Conservation (phyloP, 2,329 filamentous ascomycete species). For the Clonostachys sp. region DNA sequence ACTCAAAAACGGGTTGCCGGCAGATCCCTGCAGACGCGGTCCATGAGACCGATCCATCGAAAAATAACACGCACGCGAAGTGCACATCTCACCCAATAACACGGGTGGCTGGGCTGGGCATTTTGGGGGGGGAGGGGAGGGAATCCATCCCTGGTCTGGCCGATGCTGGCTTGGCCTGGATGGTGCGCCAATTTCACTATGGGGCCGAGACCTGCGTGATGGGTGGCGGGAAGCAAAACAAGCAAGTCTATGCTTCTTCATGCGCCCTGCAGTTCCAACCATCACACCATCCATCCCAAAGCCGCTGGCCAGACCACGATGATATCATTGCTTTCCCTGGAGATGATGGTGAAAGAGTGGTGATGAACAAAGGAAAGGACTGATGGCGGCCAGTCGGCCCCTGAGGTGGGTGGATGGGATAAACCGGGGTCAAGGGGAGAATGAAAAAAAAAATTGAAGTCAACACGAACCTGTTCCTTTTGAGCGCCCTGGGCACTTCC, state of each 20-base stretch:
- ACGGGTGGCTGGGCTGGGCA: not conserved
- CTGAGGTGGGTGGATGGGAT: not conserved
- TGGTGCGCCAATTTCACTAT: slow-evolving; percentile 6
- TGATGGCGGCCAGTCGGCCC: too few species aligned
- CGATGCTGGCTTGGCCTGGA: not conserved
- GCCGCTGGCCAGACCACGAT: not conserved
- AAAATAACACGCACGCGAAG: not conserved
- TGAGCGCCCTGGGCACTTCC: slow-evolving; percentile 52
- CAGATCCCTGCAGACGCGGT: not conserved
- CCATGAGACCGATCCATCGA: not conserved
- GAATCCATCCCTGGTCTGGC: slow-evolving; percentile 4
- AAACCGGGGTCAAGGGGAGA: not conserved
- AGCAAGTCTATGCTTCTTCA: not conserved
- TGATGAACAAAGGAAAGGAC: too few species aligned
- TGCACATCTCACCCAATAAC: not conserved
- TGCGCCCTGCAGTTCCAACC: not conserved
- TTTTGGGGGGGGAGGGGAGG: slow-evolving; percentile 4
- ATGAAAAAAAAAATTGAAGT: not conserved
- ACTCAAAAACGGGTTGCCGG: not conserved
- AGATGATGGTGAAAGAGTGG: not conserved
- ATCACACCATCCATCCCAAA: not conserved
- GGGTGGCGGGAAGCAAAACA: not conserved
- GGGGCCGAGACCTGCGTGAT: slow-evolving; percentile 1
- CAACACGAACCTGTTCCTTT: slow-evolving; percentile 46
- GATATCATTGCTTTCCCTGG: not conserved